These are phyloP conservation scores for Rhizopogon roseolus DNA, from an alignment of 768 basidiomycete genomes.

Conservation along the genomic window DNA sequence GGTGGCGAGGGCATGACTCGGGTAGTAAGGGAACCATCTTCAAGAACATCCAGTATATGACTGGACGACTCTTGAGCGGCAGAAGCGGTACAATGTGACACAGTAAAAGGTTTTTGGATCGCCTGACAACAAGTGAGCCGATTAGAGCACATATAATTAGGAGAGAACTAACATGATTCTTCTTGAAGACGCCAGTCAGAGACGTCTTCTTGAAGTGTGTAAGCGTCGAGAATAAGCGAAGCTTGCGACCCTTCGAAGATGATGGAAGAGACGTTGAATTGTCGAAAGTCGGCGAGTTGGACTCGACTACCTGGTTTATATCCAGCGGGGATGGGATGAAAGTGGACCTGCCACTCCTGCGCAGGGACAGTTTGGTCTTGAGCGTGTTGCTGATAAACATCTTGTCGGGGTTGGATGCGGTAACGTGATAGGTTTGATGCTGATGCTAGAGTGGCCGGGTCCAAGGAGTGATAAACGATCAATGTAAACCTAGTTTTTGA, in stretches of 20 bases:
- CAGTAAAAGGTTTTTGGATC: not conserved
- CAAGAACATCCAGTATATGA: not conserved
- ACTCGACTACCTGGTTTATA: not conserved
- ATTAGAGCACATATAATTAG: not conserved
- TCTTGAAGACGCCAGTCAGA: not conserved
- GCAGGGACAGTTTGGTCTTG: not conserved
- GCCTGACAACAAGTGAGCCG: not conserved
- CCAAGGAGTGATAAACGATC: not conserved
- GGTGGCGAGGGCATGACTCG: no score
- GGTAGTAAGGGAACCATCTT: not conserved
- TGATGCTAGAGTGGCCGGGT: not conserved
- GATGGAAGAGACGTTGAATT: not conserved
- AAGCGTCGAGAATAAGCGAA: not conserved
- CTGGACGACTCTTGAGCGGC: not conserved
- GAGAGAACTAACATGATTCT: not conserved
- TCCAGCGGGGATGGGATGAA: not conserved
- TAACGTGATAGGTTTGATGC: not conserved
- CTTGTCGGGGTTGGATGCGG: not conserved
- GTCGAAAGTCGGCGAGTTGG: not conserved
- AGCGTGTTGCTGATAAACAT: not conserved
- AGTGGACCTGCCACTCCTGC: not conserved
- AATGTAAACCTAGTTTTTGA: not conserved
- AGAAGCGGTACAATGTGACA: not conserved
- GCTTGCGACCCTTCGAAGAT: not conserved
- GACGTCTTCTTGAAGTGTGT: not conserved